phyloP scores from a whole-genome alignment of 805 yeast genomes.

The Cyberlindnera veronae region DNA sequence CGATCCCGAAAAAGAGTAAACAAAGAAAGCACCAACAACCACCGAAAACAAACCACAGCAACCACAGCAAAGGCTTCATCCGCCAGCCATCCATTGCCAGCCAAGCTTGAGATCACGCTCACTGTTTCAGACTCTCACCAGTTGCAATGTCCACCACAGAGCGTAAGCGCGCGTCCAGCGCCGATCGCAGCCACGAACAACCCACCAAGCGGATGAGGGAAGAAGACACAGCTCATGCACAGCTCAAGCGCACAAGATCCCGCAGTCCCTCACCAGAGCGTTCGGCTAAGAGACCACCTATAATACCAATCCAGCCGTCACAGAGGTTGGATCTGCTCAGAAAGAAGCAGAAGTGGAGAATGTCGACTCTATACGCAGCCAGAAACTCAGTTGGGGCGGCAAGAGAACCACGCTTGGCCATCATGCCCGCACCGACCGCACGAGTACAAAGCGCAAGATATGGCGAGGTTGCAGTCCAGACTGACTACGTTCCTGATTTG shows the following conservation, averaged over 20 bases:
- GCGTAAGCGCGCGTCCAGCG: conserved; percentile 3
- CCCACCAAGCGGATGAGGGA: conserved; percentile 1
- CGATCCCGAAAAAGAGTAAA: no score
- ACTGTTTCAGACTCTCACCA: no score
- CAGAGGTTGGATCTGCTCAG: conserved; percentile 26
- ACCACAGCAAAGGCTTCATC: not conserved
- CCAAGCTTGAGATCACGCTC: no score
- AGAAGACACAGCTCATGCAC: conserved; percentile 1
- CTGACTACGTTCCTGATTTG: conserved; percentile 21
- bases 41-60: conserved; percentile 3
- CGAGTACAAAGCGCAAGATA: conserved; percentile 3
- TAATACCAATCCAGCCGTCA: conserved; percentile 25
- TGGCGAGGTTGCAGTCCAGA: conserved; percentile 25
- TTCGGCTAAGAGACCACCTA: conserved; percentile 30
- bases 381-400: conserved; percentile 10
- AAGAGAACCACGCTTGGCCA: conserved; percentile 3
- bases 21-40: no score
- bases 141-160: not conserved
- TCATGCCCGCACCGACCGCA: not conserved
- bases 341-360: conserved; percentile 29
- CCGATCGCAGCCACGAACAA: conserved; percentile 1
- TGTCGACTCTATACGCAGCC: conserved; percentile 22
- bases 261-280: conserved; percentile 4
- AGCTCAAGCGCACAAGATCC: conserved; percentile 6
- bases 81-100: no score